A percentile compares a stretch with the other conserved stretches of the same genome.
Evolutionary conservation across 2,329 filamentous ascomycete species (phyloP).

Genomic region (Ilyonectria destructans): DNA sequence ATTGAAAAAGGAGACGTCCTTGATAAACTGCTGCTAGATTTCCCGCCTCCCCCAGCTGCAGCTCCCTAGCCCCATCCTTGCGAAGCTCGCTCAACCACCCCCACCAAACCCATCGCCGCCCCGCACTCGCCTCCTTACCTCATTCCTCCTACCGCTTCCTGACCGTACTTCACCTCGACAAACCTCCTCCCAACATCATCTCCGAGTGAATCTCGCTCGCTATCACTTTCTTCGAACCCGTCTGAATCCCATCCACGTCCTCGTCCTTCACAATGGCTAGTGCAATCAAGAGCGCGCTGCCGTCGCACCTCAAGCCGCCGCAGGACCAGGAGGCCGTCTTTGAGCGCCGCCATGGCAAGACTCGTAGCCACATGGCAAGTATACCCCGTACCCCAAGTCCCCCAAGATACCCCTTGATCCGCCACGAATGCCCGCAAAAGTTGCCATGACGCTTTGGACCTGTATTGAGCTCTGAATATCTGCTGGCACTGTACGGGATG

Average conservation of each 20-base stretch:
- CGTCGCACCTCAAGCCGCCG: slow-evolving; percentile 85
- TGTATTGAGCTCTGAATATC: slow-evolving; percentile 11
- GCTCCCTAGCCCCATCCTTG: neutral
- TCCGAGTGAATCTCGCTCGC: slow-evolving; percentile 25
- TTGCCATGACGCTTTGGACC: neutral
- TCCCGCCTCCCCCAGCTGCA: slow-evolving; percentile 12
- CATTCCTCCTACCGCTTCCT: slow-evolving; percentile 39
- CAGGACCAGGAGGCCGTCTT: slow-evolving; percentile 65
- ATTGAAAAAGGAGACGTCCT: neutral
- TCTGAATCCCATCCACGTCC: slow-evolving; percentile 26
- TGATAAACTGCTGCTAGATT: neutral
- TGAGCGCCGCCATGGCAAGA: slow-evolving; percentile 83
- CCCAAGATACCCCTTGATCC: neutral
- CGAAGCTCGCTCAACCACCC: slow-evolving; percentile 19
- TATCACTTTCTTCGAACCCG: slow-evolving; percentile 23
- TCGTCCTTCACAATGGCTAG: slow-evolving; percentile 74
- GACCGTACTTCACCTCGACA: slow-evolving; percentile 38
- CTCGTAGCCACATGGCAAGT: slow-evolving; percentile 88
- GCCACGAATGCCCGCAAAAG: neutral
- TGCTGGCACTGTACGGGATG: neutral
- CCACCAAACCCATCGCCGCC: slow-evolving; percentile 42
- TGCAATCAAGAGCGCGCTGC: slow-evolving; percentile 82
- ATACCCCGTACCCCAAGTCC: slow-evolving; percentile 22
- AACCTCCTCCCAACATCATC: slow-evolving; percentile 31
- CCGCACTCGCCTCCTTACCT: slow-evolving; percentile 38